Base-by-base conservation (phyloP, 176 grass and related monocot genomes). In the Calamus simplicifolius region DNA sequence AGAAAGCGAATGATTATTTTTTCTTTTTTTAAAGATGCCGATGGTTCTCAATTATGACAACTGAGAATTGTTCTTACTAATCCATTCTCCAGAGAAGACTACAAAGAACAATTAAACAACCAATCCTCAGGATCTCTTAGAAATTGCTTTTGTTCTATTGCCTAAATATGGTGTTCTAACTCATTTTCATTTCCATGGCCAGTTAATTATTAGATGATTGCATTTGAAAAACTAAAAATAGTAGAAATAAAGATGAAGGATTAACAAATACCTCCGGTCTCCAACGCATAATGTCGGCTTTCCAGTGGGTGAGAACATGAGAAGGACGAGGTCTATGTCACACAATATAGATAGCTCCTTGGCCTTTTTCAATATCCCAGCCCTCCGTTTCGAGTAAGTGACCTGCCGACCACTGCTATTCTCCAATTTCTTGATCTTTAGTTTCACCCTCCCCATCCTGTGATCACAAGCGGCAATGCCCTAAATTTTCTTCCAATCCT, bases 361-460 rank as follows among this genome's bases (percentile, higher is more conserved):
- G 4, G 87, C 87, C 64, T 90, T 90, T 69, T 90, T 90, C 26
- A 90, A 54, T 27, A 90, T 81, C 3, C 87, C 87, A 0, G 87
- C 77, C 50, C 82, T 53, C 3, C 87, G 73, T 12, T 90, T 90
- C 1, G 87, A 90, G 18, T 90, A 90, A 1, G 87, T 90, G 18
- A 90, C 75, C 3, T 85, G 79, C 29, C 79, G 59, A 8, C 82
- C 82, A 21, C 60, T 72, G 25, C 0, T 67, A 48, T 85, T 85
- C 58, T 90, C 87, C 79, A 90, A 48, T 51, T 78, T 85, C 64
- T 90, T 90, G 57, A 90, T 90, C 52, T 90, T 90, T 16, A 90
- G 62, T 53, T 90, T 90, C 14, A 90, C 87, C 75, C 87, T 90
- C 64, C 87, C 87, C 87, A 90, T 90, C 0, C 17, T 23, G 2